Evolutionary conservation across 2,329 filamentous ascomycete species (phyloP).

Genomic region (Colletotrichum higginsianum): DNA sequence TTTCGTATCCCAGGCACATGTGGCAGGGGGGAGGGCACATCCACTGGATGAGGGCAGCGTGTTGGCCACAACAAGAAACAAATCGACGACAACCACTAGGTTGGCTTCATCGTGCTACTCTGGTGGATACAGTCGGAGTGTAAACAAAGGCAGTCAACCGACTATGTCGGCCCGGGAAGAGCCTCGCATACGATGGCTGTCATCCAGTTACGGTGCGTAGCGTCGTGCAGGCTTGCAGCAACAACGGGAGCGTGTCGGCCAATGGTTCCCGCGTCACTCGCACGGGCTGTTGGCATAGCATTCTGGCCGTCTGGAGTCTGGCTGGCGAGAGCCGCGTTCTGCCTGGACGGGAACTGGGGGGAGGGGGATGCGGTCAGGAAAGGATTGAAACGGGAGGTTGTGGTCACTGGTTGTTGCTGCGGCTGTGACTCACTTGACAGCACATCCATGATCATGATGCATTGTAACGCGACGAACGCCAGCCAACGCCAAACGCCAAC

Average conservation of each 20-base stretch:
- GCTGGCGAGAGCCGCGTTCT: conserved; percentile 9
- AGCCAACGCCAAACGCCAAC: conserved; percentile 7
- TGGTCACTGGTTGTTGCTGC: conserved; percentile 7
- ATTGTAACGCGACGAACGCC: conserved; percentile 10
- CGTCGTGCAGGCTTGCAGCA: conserved; percentile 22
- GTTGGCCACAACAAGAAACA: conserved; percentile 37
- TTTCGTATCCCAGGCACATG: conserved; percentile 38
- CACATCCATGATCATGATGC: conserved; percentile 19
- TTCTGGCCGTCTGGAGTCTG: conserved; percentile 24
- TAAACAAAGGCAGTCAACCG: conserved; percentile 26
- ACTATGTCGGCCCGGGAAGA: not conserved
- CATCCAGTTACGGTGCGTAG: not conserved
- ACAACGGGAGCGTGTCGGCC: conserved; percentile 31
- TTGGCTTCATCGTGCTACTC: not conserved
- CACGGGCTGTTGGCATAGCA: conserved; percentile 37
- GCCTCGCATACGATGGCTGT: conserved; percentile 28
- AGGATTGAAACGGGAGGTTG: conserved; percentile 12
- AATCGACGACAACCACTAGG: conserved; percentile 34
- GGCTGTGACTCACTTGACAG: conserved; percentile 39
- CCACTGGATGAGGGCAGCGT: conserved; percentile 38
- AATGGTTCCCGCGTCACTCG: conserved; percentile 36
- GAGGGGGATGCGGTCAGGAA: not conserved
- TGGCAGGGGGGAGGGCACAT: not conserved
- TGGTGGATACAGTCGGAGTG: conserved; percentile 19
- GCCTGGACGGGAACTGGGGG: not conserved